Base-by-base conservation (phyloP, 257 asterid genomes). In the Rehmannia glutinosa region DNA sequence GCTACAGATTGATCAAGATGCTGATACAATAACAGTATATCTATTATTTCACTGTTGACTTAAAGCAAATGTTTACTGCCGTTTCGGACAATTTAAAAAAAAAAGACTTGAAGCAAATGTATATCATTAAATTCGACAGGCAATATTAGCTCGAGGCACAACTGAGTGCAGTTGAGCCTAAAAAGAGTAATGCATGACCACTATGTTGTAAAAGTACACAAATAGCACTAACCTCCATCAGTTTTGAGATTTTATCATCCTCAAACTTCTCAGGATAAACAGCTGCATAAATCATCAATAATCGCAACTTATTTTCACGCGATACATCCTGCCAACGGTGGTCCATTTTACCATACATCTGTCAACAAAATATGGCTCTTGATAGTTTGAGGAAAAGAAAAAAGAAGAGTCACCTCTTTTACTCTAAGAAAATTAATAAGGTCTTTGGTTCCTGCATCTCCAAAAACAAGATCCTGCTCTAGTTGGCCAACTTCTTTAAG, bases 391-490 rank as follows among this genome's bases (percentile, higher is more conserved):
- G 62, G 13, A 25, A 72, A 73, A 30, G 63, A 28, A 64, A 36
- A 33, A 63, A 45, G n/a, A 51, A 57, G 25, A 8, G 70, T 71
- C 65, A 87, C 98, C 94, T 82, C 92, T 47, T 87, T 86, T 55
- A 76, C 49, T 86, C 96, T 80, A 33, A 94, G 89, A 78, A 94
- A 91, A 75, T 87, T 91, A 36, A 88, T 91, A 54, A 94, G 72
- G 1, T 94, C 99, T 77, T 91, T 94, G 41, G 97, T 89, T 78
- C 93, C 96, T 63, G 96, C 98, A 80, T 91, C 99, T 75, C 98
- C 99, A 64, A 94, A 94, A 60, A 94, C 99, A 78, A 94, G 91
- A 78, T 89, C 94, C 75, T 94, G 99, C 87, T 94, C 98, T 66
- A 94, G 81, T 72, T 94, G 86, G 54, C 99, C 98, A 81, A 94